Evolutionary conservation across 805 yeast genomes (phyloP), one percentile per base, ranked within the genome.

Genomic region (Ogataea ramenticola): DNA sequence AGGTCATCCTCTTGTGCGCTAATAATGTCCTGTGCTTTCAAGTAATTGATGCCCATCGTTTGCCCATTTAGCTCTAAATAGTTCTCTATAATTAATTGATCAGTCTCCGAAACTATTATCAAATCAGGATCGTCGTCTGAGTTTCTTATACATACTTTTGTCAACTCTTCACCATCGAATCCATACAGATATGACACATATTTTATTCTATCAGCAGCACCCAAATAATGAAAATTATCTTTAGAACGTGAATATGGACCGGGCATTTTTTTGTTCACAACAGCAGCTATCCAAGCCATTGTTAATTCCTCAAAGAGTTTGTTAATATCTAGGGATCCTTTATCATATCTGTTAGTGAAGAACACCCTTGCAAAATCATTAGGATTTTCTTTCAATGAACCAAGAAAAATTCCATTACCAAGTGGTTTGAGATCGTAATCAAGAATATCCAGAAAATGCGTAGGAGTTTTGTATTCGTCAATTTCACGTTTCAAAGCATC

Each of bases 401-500:
- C 56, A n/a, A 49, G 10, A 27, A 39, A 55, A 12, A 55, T 16
- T 1, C 52, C 53, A 35, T 31, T 46, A 1, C 61, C 61, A 17
- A 49, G 33, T n/a, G 32, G 22, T 5, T 5, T 16, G 10, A 37
- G 26, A n/a, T 27, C 4, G 10, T 26, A 37, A 8, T 17, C 14
- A 11, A 7, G 6, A 10, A 37, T 7, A 22, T 36, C 39, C 3
- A 36, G 3, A 4, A 4, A 9, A 17, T 21, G 5, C 7, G 16
- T 19, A 22, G 21, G 12, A 29, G 27, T 15, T 43, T 15, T 16
- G 43, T 37, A 9, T 7, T 36, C 39, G 2, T 6, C 11, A 10
- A 22, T 6, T n/a, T 22, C 20, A 9, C 20, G 20, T 15, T 6
- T 15, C 4, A 24, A 12, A 3, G 24, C 20, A n/a, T 24, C 31